A percentile compares a stretch with the other conserved stretches of the same genome.
These are phyloP conservation scores for Magnusiomyces tetraspermus DNA, from an alignment of 1,139 yeast genomes.

Conservation along the genomic window DNA sequence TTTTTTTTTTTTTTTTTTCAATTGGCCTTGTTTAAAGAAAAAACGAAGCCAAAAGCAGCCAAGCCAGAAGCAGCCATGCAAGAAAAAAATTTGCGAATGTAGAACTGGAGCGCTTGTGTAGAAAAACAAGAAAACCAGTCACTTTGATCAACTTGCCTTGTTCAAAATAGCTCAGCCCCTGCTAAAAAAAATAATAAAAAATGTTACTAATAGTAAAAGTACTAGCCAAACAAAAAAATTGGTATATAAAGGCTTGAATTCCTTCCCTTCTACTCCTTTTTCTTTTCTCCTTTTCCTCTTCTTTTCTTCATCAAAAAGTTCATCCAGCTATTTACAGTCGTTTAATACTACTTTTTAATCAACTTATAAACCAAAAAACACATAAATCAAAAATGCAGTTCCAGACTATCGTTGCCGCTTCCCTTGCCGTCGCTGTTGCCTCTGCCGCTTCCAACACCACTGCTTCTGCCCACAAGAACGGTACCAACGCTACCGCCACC, in stretches of 20 bases:
- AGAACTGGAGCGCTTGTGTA: too few relatives aligned
- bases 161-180: not conserved
- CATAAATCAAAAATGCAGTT: slow-evolving; percentile 1
- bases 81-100: too few relatives aligned
- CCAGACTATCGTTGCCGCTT: slow-evolving; percentile 1
- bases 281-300: not conserved
- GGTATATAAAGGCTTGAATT: not conserved
- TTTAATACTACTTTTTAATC: not conserved
- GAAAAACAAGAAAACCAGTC: too few relatives aligned
- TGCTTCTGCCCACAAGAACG: not conserved
- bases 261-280: not conserved
- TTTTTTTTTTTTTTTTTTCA: too few relatives aligned
- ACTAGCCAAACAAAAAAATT: not conserved
- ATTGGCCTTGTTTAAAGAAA: too few relatives aligned
- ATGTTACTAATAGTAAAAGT: not conserved
- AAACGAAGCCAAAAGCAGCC: too few relatives aligned
- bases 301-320: not conserved
- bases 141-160: too few relatives aligned
- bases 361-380: not conserved
- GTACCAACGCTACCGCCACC: not conserved
- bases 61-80: too few relatives aligned
- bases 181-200: not conserved
- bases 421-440: not conserved
- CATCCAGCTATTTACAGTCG: slow-evolving; percentile 1
- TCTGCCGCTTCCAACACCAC: not conserved